Evolutionary conservation across 257 asterid species (phyloP).

Genomic region (Parsonsia alboflavescens): DNA sequence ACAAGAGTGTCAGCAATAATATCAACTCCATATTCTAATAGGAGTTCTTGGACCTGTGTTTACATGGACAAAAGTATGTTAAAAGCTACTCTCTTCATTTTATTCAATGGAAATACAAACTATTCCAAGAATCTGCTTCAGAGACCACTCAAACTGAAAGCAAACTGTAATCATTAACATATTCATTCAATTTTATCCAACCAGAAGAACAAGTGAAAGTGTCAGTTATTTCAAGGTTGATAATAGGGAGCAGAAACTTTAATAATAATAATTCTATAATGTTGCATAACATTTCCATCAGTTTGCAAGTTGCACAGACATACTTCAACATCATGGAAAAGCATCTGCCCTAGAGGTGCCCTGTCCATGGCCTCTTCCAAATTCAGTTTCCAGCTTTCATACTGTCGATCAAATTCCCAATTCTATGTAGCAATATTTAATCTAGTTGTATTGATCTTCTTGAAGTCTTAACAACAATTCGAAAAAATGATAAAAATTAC

Average conservation of each 20-base stretch:
- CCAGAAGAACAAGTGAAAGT: background rate
- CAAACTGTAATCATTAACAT: background rate
- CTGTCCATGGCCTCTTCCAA: background rate
- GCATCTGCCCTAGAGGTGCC: background rate
- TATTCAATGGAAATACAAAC: background rate
- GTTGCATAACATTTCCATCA: too few relatives aligned
- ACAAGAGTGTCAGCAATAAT: slow-evolving; percentile 79
- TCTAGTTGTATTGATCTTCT: background rate
- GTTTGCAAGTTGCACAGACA: background rate
- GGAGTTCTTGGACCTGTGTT: slow-evolving; percentile 77
- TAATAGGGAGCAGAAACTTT: too few relatives aligned
- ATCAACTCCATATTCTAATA: slow-evolving; percentile 87
- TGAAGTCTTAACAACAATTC: background rate
- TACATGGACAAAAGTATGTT: slow-evolving; percentile 9
- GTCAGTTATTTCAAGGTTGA: background rate
- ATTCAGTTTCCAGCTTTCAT: background rate
- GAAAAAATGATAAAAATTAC: background rate
- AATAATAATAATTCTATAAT: too few relatives aligned
- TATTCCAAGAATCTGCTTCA: background rate
- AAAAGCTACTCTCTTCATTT: slow-evolving; percentile 11
- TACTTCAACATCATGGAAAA: background rate
- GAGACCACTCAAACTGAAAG: too few relatives aligned
- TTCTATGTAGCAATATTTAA: background rate
- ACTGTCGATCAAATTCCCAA: background rate
- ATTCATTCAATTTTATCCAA: background rate